Percentiles rank a stretch among this genome's conserved stretches.
Evolutionary conservation across 331 rosid genomes (phyloP).

Genomic region (Malus hybrid): DNA sequence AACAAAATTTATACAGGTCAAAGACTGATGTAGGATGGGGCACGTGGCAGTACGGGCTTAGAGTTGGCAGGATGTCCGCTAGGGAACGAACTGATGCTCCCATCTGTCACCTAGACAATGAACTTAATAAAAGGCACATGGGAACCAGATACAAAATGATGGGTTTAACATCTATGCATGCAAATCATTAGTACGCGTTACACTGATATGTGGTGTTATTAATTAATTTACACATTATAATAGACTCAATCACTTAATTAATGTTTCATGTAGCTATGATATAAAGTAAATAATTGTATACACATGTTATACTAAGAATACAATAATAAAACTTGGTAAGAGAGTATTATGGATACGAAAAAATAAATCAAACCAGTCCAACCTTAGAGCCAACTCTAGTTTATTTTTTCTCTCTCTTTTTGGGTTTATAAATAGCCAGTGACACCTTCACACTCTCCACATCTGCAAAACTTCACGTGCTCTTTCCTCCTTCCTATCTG

Average conservation of each 20-base stretch:
- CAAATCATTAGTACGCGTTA: neutral
- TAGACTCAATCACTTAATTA: too few species aligned
- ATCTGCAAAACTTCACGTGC: slow-evolving; percentile 53
- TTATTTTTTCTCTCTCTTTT: neutral
- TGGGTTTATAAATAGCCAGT: slow-evolving; percentile 41
- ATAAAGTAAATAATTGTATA: too few species aligned
- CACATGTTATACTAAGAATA: too few species aligned
- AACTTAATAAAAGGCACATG: slow-evolving; percentile 36
- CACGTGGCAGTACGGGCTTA: slow-evolving; percentile 4
- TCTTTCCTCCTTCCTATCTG: slow-evolving; percentile 6
- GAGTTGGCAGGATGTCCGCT: slow-evolving; percentile 22
- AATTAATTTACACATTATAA: too few species aligned
- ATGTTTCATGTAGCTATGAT: too few species aligned
- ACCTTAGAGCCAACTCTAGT: too few species aligned
- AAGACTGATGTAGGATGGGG: neutral
- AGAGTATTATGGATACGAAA: too few species aligned
- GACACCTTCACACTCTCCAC: slow-evolving; percentile 6
- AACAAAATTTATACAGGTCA: neutral
- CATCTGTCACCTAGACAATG: slow-evolving; percentile 10
- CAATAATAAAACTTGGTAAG: too few species aligned
- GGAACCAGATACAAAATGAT: neutral
- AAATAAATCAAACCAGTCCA: too few species aligned
- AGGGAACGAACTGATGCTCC: neutral
- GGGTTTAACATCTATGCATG: neutral
- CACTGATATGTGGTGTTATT: fast-evolving